Conservation (phyloP, 805 yeast species). For the Myxozyma udenii region DNA sequence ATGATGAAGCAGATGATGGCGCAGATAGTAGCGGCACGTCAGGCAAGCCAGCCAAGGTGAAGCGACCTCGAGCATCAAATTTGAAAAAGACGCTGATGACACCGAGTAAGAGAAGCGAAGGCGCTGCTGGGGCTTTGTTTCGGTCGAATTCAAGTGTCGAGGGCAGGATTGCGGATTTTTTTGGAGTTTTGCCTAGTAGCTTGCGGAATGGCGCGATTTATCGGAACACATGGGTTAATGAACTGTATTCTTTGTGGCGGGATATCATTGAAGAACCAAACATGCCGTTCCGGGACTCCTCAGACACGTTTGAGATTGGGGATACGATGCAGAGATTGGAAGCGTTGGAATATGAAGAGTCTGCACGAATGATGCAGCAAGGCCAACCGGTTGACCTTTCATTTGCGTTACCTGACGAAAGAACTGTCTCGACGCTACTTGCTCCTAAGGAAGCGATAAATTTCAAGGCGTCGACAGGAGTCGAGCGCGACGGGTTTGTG, state of each 20-base stretch:
- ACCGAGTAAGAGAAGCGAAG: too few relatives aligned
- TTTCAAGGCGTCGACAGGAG: slow-evolving; percentile 1
- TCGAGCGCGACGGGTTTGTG: slow-evolving; percentile 12
- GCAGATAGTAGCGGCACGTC: too few relatives aligned
- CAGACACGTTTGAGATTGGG: neutral
- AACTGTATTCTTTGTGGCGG: slow-evolving; percentile 2
- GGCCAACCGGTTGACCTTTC: neutral
- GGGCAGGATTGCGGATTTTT: slow-evolving; percentile 7
- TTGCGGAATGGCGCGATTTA: slow-evolving; percentile 3
- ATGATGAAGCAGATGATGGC: neutral
- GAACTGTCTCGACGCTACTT: neutral
- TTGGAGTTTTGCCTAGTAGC: slow-evolving; percentile 4
- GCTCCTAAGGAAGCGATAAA: neutral
- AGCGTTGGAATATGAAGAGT: neutral
- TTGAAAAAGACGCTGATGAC: too few relatives aligned
- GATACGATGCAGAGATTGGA: neutral
- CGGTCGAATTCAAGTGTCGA: slow-evolving; percentile 1
- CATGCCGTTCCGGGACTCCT: neutral
- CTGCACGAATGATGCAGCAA: too few relatives aligned
- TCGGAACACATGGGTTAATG: slow-evolving; percentile 25
- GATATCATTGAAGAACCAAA: slow-evolving; percentile 1
- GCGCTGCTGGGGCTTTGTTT: too few relatives aligned
- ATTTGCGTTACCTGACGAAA: neutral
- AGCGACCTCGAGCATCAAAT: too few relatives aligned
- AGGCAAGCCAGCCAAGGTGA: neutral